Conservation (phyloP, 1,284 basidiomycete genomes). For the Leccinum griseonigrum region DNA sequence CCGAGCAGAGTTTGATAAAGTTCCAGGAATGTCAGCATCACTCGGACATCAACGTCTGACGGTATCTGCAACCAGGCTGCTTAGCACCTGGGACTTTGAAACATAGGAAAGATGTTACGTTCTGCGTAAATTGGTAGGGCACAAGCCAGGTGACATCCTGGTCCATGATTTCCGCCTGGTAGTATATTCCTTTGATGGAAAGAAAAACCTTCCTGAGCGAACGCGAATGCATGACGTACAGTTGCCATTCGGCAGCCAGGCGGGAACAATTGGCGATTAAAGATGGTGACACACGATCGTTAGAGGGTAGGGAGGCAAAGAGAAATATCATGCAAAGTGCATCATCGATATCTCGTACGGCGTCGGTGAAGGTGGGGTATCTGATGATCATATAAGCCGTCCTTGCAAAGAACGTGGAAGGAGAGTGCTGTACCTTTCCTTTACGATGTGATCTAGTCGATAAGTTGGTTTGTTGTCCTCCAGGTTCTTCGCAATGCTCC, state of each 20-base stretch:
- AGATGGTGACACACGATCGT: slow-evolving; percentile 76
- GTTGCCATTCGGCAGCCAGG: slow-evolving; percentile 90
- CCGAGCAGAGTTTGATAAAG: slow-evolving; percentile 96
- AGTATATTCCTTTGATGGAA: slow-evolving; percentile 98
- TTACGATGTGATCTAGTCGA: slow-evolving; percentile 93
- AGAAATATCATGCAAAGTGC: slow-evolving; percentile 94
- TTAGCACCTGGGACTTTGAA: slow-evolving; percentile 3
- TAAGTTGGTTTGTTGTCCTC: slow-evolving; percentile 92
- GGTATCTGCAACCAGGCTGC: slow-evolving; percentile 66
- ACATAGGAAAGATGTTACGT: slow-evolving; percentile 47
- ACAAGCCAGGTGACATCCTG: slow-evolving; percentile 96
- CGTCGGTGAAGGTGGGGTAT: slow-evolving; percentile 97
- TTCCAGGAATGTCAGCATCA: slow-evolving; percentile 98
- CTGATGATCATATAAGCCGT: slow-evolving; percentile 39
- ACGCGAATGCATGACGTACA: slow-evolving; percentile 91
- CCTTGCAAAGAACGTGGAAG: neutral
- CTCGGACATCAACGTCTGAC: slow-evolving; percentile 93
- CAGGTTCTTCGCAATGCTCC: slow-evolving; percentile 91
- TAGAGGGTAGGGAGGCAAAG: slow-evolving; percentile 87
- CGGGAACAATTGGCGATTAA: slow-evolving; percentile 91
- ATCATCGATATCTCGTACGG: slow-evolving; percentile 95
- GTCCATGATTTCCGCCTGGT: slow-evolving; percentile 93
- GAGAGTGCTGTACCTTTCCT: slow-evolving; percentile 71
- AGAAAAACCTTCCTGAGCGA: slow-evolving; percentile 91
- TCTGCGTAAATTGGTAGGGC: slow-evolving; percentile 97